A percentile compares a stretch with the other conserved stretches of the same genome.
phyloP scores from a whole-genome alignment of 164 flowering plant genomes.

The Berberis thunbergii region DNA sequence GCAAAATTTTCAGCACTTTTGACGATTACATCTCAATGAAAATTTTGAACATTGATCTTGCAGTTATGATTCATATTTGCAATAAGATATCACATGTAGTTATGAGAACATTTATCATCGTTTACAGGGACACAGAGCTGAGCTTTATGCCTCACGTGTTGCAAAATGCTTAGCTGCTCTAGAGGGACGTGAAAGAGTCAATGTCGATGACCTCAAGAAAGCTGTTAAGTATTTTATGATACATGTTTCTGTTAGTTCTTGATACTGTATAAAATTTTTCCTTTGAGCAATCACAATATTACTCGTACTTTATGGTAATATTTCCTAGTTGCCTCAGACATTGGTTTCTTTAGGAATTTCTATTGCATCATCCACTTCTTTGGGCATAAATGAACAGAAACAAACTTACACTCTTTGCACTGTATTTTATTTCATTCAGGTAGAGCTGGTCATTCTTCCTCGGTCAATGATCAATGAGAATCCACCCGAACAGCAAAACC shows the following conservation, averaged over 20 bases:
- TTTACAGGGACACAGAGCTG: slow-evolving; percentile 94
- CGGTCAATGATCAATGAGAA: slow-evolving; percentile 71
- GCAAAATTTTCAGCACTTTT: background rate
- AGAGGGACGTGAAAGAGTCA: slow-evolving; percentile 90
- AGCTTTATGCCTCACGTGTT: slow-evolving; percentile 89
- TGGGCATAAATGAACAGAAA: no score
- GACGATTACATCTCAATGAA: background rate
- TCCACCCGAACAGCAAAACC: slow-evolving; percentile 85
- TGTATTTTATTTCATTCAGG: slow-evolving; percentile 33
- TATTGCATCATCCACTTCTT: no score
- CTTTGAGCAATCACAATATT: no score
- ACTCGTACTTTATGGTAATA: no score
- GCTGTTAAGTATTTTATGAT: slow-evolving; percentile 56
- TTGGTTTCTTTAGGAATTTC: no score
- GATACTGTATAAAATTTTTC: background rate
- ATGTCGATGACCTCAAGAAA: slow-evolving; percentile 89
- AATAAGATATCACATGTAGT: background rate
- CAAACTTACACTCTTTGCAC: background rate
- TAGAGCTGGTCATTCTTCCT: slow-evolving; percentile 91
- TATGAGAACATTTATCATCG: slow-evolving; percentile 1
- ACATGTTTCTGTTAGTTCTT: background rate
- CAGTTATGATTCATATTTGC: background rate
- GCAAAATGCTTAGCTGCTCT: slow-evolving; percentile 91
- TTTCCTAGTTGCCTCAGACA: no score
- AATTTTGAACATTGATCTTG: no score